phyloP scores from a whole-genome alignment of 352 stramenopile species.

The Phytophthora vignae region DNA sequence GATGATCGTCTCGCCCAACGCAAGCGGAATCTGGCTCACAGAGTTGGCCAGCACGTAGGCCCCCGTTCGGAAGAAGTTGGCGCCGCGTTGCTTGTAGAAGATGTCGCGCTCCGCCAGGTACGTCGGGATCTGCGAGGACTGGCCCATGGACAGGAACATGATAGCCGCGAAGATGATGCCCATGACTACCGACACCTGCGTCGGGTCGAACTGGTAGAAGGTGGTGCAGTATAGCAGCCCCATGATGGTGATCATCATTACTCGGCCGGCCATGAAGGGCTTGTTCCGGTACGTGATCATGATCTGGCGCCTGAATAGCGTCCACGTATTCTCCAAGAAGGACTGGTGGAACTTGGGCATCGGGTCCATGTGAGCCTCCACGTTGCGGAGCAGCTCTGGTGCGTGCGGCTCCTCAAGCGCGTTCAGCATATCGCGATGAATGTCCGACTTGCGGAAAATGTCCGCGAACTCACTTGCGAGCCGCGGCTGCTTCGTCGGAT shows the following conservation, averaged over 20 bases:
- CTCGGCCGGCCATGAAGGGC: slow-evolving; percentile 23
- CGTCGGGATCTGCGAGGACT: slow-evolving; percentile 30
- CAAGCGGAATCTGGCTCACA: slow-evolving; percentile 9
- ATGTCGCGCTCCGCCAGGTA: slow-evolving; percentile 32
- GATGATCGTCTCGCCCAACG: slow-evolving; percentile 54
- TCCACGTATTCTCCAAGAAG: slow-evolving; percentile 36
- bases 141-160: slow-evolving; percentile 67
- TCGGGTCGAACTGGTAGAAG: slow-evolving; percentile 24
- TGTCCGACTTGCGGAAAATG: slow-evolving; percentile 36
- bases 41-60: slow-evolving; percentile 9
- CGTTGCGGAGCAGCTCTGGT: slow-evolving; percentile 1
- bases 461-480: slow-evolving; percentile 22
- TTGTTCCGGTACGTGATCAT: slow-evolving; percentile 47
- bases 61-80: slow-evolving; percentile 43
- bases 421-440: slow-evolving; percentile 35
- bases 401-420: slow-evolving; percentile 35
- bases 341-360: slow-evolving; percentile 56
- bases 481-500: slow-evolving; percentile 22
- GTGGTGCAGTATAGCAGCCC: slow-evolving; percentile 37
- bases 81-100: slow-evolving; percentile 82
- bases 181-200: slow-evolving; percentile 40
- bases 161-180: slow-evolving; percentile 73
- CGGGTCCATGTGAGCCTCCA: slow-evolving; percentile 15
- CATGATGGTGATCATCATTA: slow-evolving; percentile 34
- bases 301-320: slow-evolving; percentile 41